Base-by-base conservation (phyloP, 108 stramenopile genomes). In the Schizochytrium sp. region DNA sequence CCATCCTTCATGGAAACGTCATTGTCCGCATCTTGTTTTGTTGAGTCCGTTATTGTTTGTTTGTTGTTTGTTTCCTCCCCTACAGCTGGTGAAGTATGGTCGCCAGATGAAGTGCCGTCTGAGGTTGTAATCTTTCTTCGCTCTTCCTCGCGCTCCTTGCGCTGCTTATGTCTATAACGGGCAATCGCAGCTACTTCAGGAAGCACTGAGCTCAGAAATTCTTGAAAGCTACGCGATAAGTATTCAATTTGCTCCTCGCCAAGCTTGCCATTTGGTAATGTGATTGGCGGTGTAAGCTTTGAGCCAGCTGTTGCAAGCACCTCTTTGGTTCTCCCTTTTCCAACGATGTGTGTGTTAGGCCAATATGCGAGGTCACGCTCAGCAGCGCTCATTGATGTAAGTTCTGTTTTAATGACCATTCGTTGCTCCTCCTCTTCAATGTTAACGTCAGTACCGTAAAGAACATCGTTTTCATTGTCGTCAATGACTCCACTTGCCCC, bases 361-460 rank as follows among this genome's bases (percentile, higher is more conserved):
- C 76, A 83, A 50, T 83, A 55, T 28, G 47, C 76, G 5, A 83
- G 76, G 50, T 83, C 76, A n/a, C 5, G 76, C 76, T 83, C 76
- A 2, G 76, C 76, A 5, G 76, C 15, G 0, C 50, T 83, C 76
- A 83, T 83, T n/a, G 13, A 38, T 53, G n/a, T 10, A 10, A 17
- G 50, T 13, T 28, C 28, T 5, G 50, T 55, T 17, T 5, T 49
- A 10, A 55, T 49, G 47, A 40, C 50, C 76, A 83, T 40, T 13
- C 47, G 7, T 7, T 28, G 10, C 40, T 55, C 50, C 47, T 83
- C 76, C 5, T 83, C 76, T 47, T 56, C 28, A 28, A 55, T 49
- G 76, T 83, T 55, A 13, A 83, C 28, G 47, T 55, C 76, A 10
- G 76, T 83, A 8, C 53, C 45, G 28, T 83, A 50, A 13, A 83